A percentile compares a stretch with the other conserved stretches of the same genome.
These are phyloP conservation scores for Mucor piriformis DNA, from an alignment of 371 early-diverging fungal genomes.

Conservation along the genomic window DNA sequence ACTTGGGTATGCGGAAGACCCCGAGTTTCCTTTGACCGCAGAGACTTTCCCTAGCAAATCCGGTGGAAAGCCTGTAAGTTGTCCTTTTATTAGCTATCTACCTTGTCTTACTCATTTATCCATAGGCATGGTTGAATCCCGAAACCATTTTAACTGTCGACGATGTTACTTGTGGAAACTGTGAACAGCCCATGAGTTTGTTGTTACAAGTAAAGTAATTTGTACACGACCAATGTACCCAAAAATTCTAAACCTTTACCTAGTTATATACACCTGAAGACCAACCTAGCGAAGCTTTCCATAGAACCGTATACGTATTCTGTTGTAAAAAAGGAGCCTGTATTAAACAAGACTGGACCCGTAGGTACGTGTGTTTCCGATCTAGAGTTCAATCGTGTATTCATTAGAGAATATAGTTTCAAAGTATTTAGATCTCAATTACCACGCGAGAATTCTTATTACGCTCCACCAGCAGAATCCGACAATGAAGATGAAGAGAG, in stretches of 20 bases:
- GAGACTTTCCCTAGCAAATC: conserved; percentile 84
- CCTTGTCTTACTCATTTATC: not conserved
- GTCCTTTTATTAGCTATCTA: not conserved
- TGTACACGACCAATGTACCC: not conserved
- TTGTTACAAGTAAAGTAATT: conserved; percentile 78
- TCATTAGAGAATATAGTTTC: conserved; percentile 58
- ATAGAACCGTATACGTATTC: conserved; percentile 88
- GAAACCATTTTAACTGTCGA: conserved; percentile 64
- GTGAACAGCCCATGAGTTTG: conserved; percentile 77
- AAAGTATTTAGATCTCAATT: conserved; percentile 86
- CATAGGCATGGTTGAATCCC: conserved; percentile 87
- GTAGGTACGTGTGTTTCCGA: conserved; percentile 48
- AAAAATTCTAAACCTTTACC: not conserved
- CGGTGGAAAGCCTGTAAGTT: conserved; percentile 84
- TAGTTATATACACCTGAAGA: conserved; percentile 95
- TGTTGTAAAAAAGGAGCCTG: conserved; percentile 88
- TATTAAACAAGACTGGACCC: conserved; percentile 63
- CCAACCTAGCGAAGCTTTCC: conserved; percentile 83
- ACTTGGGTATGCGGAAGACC: conserved; percentile 79
- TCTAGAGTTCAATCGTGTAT: not conserved
- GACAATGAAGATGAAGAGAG: conserved; percentile 39
- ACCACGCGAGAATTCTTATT: conserved; percentile 79
- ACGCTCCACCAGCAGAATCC: conserved; percentile 47
- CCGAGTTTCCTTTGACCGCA: conserved; percentile 61
- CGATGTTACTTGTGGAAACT: conserved; percentile 75